Evolutionary conservation across 139 green algal species (phyloP).

Genomic region (Asterochloris erici): DNA sequence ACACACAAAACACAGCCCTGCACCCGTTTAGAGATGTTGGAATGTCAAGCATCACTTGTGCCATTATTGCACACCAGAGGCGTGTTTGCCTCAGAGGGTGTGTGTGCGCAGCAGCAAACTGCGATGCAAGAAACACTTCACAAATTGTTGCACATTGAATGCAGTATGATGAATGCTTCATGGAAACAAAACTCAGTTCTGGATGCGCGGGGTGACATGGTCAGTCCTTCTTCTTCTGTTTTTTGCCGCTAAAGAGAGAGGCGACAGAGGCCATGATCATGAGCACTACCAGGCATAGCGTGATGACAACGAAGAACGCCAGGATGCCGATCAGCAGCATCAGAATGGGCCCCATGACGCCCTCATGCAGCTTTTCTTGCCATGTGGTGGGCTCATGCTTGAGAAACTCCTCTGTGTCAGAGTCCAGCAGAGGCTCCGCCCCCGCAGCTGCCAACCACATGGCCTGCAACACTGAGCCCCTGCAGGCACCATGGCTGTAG

Average conservation of each 20-base stretch:
- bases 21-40: too few species aligned
- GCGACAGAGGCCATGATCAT: constrained; percentile 3
- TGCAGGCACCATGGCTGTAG: neutral
- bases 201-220: neutral
- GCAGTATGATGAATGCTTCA: too few species aligned
- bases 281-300: neutral
- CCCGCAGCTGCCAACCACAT: neutral
- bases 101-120: too few species aligned
- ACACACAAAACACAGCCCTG: too few species aligned
- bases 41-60: too few species aligned
- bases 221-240: constrained; percentile 6
- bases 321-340: neutral
- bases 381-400: neutral
- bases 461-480: neutral
- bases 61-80: too few species aligned
- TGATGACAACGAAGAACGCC: neutral
- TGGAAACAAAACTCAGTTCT: neutral
- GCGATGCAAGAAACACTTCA: too few species aligned
- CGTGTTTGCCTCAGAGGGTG: too few species aligned
- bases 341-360: neutral
- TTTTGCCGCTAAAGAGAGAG: neutral
- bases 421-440: neutral
- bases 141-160: too few species aligned
- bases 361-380: constrained; percentile 5
- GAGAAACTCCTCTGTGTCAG: neutral